Conservation (phyloP, 2,329 filamentous ascomycete genomes). For the Ilyonectria sp. region DNA sequence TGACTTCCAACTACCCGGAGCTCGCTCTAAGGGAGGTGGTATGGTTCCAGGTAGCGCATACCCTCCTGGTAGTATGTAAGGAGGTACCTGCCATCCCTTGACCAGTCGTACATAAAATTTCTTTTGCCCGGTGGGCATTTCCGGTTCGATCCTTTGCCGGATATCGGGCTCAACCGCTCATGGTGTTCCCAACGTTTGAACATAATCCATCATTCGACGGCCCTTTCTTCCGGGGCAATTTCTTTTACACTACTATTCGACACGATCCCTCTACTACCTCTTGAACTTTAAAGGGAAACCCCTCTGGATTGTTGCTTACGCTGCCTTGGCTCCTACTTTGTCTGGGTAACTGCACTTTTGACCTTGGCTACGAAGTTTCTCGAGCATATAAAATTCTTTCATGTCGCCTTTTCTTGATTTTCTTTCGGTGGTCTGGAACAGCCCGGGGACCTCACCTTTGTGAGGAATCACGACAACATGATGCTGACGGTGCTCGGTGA, state of each 20-base stretch:
- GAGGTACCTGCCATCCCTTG: constrained; percentile 21
- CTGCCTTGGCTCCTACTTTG: constrained; percentile 2
- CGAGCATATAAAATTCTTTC: constrained; percentile 28
- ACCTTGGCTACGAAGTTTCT: constrained; percentile 17
- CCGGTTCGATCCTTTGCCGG: constrained; percentile 11
- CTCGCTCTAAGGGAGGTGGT: constrained; percentile 55
- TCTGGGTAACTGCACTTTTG: constrained; percentile 16
- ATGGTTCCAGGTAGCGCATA: constrained; percentile 71
- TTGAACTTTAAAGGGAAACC: constrained; percentile 25
- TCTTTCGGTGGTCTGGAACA: constrained; percentile 16
- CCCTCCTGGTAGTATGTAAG: constrained; percentile 55
- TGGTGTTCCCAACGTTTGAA: constrained; percentile 25
- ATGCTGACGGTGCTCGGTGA: neutral
- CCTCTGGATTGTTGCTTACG: constrained; percentile 23
- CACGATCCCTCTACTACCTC: constrained; percentile 30
- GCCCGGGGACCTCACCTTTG: constrained; percentile 5
- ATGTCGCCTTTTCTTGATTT: constrained; percentile 14
- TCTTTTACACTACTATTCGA: constrained; percentile 27
- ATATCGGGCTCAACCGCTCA: constrained; percentile 13
- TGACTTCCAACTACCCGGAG: constrained; percentile 82
- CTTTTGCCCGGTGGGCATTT: neutral
- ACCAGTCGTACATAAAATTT: constrained; percentile 15
- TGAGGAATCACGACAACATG: constrained; percentile 1
- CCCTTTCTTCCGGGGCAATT: constrained; percentile 20
- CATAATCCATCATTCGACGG: constrained; percentile 21